Percentiles rank a stretch among this genome's conserved stretches.
phyloP scores from a whole-genome alignment of 495 filamentous ascomycete species.

The Podospora pseudoanserina region DNA sequence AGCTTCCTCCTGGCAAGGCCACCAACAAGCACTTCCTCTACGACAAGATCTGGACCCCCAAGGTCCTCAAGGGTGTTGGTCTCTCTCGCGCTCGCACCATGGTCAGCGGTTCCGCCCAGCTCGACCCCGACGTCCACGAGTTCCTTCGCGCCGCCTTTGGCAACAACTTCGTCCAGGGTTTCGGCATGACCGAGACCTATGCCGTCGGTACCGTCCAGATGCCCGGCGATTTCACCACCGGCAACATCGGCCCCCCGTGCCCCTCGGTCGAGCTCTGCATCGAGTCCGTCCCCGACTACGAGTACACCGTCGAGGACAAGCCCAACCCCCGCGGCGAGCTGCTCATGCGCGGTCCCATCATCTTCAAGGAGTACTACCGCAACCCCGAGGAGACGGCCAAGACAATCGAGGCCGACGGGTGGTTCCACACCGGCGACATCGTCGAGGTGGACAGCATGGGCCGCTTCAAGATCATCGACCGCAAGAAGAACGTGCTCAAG shows the following conservation, averaged over 20 bases:
- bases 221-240: slow-evolving; percentile 63
- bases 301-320: slow-evolving; percentile 85
- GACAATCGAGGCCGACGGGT: slow-evolving; percentile 80
- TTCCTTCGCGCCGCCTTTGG: slow-evolving; percentile 83
- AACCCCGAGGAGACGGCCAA: slow-evolving; percentile 83
- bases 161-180: slow-evolving; percentile 82
- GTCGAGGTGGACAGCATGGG: slow-evolving; percentile 76
- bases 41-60: slow-evolving; percentile 90
- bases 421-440: slow-evolving; percentile 96
- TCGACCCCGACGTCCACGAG: slow-evolving; percentile 81
- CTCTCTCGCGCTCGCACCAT: slow-evolving; percentile 69
- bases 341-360: slow-evolving; percentile 69
- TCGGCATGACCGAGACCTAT: slow-evolving; percentile 95
- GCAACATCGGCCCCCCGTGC: slow-evolving; percentile 75
- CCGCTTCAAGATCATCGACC: slow-evolving; percentile 90
- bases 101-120: slow-evolving; percentile 85
- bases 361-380: slow-evolving; percentile 84
- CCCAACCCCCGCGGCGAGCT: slow-evolving; percentile 93
- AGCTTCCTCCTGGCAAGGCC: slow-evolving; percentile 62
- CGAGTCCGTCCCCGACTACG: slow-evolving; percentile 87
- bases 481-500: slow-evolving; percentile 97
- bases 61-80: slow-evolving; percentile 77
- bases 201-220: slow-evolving; percentile 69
- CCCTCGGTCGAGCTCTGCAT: slow-evolving; percentile 73
- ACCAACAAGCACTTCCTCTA: slow-evolving; percentile 82